phyloP scores from a whole-genome alignment of 2,329 filamentous ascomycete genomes.

The Penicillium brevicompactum region DNA sequence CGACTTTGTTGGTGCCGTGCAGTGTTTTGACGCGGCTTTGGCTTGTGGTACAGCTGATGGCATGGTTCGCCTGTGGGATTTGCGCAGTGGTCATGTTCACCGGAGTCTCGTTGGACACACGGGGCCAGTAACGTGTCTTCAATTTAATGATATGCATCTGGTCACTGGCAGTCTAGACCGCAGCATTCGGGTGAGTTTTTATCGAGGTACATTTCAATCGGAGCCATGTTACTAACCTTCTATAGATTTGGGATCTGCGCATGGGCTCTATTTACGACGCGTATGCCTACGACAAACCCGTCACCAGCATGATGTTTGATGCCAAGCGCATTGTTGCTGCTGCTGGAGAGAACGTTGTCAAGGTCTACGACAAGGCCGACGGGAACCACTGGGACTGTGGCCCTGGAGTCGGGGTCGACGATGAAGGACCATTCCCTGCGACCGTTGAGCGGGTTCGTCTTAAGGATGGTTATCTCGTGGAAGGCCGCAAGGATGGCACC shows the following conservation, averaged over 20 bases:
- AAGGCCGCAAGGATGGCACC: slow-evolving; percentile 83
- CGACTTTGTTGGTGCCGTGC: slow-evolving; percentile 91
- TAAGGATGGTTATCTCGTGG: slow-evolving; percentile 90
- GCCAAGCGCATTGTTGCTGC: slow-evolving; percentile 83
- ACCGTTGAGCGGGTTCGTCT: slow-evolving; percentile 84
- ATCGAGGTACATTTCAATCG: background rate
- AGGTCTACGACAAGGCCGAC: slow-evolving; percentile 97
- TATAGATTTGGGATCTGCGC: slow-evolving; percentile 95
- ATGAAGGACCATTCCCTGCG: slow-evolving; percentile 65
- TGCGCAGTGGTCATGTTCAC: slow-evolving; percentile 95
- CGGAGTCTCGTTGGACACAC: slow-evolving; percentile 94
- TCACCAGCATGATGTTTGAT: slow-evolving; percentile 98
- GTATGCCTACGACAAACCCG: slow-evolving; percentile 88
- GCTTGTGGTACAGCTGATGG: slow-evolving; percentile 97
- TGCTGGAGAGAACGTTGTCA: slow-evolving; percentile 89
- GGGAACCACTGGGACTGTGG: slow-evolving; percentile 96
- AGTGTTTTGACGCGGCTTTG: slow-evolving; percentile 93
- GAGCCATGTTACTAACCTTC: slow-evolving; percentile 21
- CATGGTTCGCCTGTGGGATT: slow-evolving; percentile 95
- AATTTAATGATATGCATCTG: slow-evolving; percentile 94
- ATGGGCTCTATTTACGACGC: slow-evolving; percentile 95
- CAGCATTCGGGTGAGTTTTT: slow-evolving; percentile 79
- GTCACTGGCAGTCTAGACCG: slow-evolving; percentile 91
- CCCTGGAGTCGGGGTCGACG: slow-evolving; percentile 69
- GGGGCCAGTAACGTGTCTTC: slow-evolving; percentile 87